These are phyloP conservation scores for Paecilomyces formosus DNA, from an alignment of 2,329 filamentous ascomycete species.

Conservation along the genomic window DNA sequence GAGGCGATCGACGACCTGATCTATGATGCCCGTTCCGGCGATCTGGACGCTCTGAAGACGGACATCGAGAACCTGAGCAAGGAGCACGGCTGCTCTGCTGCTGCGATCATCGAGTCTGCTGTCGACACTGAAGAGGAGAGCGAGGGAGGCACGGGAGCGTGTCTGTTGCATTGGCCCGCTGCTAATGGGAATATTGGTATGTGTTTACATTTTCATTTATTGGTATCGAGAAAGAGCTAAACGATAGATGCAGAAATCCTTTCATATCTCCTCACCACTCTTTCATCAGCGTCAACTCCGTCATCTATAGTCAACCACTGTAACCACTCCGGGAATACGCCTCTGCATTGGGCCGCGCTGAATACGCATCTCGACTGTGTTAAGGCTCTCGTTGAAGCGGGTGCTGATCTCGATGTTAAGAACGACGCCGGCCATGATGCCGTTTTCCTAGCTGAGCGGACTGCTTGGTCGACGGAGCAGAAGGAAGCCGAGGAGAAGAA, in stretches of 20 bases:
- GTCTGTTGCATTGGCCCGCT: constrained; percentile 75
- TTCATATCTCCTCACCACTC: constrained; percentile 36
- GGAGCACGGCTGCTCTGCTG: constrained; percentile 52
- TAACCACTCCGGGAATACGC: constrained; percentile 82
- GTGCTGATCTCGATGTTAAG: constrained; percentile 68
- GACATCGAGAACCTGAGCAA: constrained; percentile 54
- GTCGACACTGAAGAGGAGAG: constrained; percentile 72
- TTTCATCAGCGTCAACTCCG: constrained; percentile 11
- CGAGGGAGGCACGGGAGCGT: constrained; percentile 44
- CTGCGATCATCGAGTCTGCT: constrained; percentile 62
- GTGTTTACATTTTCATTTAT: constrained; percentile 12
- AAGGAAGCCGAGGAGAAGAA: constrained; percentile 48
- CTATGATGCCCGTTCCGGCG: constrained; percentile 75
- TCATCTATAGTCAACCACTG: constrained; percentile 39
- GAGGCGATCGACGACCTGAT: constrained; percentile 89
- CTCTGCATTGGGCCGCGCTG: constrained; percentile 87
- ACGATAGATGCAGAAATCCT: constrained; percentile 35
- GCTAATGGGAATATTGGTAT: constrained; percentile 81
- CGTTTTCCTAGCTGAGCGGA: constrained; percentile 65
- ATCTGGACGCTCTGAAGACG: constrained; percentile 58
- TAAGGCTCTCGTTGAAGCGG: constrained; percentile 65
- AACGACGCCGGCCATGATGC: constrained; percentile 81
- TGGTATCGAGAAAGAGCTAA: no score
- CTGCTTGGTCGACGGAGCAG: constrained; percentile 59
- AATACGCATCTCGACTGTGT: constrained; percentile 80